A percentile compares a stretch with the other conserved stretches of the same genome.
phyloP scores from a whole-genome alignment of 2,329 filamentous ascomycete species.

The Magnaporthiopsis rhizophila region DNA sequence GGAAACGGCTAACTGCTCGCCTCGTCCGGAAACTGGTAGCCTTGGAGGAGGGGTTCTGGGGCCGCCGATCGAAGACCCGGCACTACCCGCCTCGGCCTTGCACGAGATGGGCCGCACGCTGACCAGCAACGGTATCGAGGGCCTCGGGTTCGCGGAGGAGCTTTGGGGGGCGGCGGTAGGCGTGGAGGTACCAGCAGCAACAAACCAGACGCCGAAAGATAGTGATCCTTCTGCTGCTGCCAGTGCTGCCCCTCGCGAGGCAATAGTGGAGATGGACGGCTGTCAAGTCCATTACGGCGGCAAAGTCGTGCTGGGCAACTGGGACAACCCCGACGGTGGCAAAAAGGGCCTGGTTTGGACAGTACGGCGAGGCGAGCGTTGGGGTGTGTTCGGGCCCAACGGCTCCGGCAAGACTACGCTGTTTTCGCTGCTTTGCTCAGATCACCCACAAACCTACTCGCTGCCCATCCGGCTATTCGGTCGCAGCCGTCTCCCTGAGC shows the following conservation, averaged over 20 bases:
- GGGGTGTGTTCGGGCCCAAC: constrained; percentile 90
- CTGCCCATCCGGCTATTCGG: constrained; percentile 83
- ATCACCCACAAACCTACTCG: constrained; percentile 91
- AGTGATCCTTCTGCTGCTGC: background rate
- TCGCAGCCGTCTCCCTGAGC: constrained; percentile 66
- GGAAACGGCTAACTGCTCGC: background rate
- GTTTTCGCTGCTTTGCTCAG: constrained; percentile 84
- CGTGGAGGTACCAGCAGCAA: background rate
- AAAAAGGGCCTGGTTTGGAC: constrained; percentile 70
- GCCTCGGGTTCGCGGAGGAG: constrained; percentile 24
- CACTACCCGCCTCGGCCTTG: constrained; percentile 38
- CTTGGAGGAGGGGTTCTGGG: too few species aligned
- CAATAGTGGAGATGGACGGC: constrained; percentile 79
- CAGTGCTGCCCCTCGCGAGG: constrained; percentile 41
- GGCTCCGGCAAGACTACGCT: constrained; percentile 95
- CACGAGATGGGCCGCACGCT: constrained; percentile 42
- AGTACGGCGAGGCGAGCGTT: constrained; percentile 74
- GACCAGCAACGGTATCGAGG: constrained; percentile 30
- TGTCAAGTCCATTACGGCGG: constrained; percentile 74
- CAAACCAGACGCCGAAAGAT: background rate
- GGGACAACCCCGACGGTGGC: constrained; percentile 46
- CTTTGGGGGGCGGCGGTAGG: too few species aligned
- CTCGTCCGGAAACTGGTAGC: background rate
- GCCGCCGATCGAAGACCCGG: constrained; percentile 34
- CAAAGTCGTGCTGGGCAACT: constrained; percentile 73